Evolutionary conservation across 805 yeast species (phyloP).

Genomic region (Hanseniaspora guilliermondii): DNA sequence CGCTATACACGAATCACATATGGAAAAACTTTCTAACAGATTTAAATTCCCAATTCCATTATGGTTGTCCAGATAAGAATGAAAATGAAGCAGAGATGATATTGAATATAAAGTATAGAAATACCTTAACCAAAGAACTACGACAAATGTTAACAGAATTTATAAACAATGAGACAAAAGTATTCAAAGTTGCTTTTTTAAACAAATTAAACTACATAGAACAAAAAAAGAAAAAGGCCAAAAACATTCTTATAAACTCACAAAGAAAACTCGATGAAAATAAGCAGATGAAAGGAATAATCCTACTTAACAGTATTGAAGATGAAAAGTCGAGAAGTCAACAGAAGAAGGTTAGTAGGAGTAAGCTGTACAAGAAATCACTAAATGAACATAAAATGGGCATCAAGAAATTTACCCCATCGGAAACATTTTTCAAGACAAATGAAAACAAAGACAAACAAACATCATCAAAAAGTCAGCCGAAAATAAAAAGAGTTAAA

Average conservation of each 20-base stretch:
- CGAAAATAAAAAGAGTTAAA: conserved; percentile 27
- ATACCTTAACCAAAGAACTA: neutral
- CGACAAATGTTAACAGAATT: neutral
- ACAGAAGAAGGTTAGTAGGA: conserved; percentile 28
- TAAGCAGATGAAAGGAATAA: conserved; percentile 1
- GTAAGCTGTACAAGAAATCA: conserved; percentile 27
- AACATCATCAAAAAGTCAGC: conserved; percentile 23
- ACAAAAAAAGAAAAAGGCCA: neutral
- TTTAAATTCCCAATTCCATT: neutral
- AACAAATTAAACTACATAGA: neutral
- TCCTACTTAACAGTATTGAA: conserved; percentile 16
- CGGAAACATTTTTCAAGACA: conserved; percentile 25
- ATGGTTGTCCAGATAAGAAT: neutral
- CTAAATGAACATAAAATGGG: conserved; percentile 22
- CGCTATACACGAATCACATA: neutral
- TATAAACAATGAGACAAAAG: neutral
- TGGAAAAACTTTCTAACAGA: conserved; percentile 4
- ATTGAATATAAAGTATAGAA: neutral
- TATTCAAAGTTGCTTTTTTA: neutral
- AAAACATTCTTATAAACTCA: neutral
- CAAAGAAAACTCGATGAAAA: neutral
- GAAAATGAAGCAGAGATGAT: neutral
- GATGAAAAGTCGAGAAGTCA: conserved; percentile 21
- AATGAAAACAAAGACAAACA: conserved; percentile 27
- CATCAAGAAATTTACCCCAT: conserved; percentile 5